These are phyloP conservation scores for Colletotrichum sp. DNA, from an alignment of 2,329 filamentous ascomycete genomes.

Conservation along the genomic window DNA sequence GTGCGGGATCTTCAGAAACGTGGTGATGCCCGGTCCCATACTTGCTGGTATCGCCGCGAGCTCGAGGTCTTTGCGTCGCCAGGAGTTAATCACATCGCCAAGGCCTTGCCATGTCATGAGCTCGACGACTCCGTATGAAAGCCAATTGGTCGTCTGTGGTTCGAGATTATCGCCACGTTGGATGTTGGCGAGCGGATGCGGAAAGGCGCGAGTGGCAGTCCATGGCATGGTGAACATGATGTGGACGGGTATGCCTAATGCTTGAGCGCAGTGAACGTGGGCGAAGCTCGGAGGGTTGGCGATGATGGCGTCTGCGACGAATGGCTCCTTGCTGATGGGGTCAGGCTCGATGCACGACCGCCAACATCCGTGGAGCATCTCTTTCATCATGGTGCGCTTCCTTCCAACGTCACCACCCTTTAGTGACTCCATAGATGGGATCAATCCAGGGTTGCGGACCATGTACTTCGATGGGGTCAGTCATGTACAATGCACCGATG, in stretches of 20 bases:
- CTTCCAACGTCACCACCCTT: constrained; percentile 29
- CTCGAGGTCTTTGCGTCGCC: constrained; percentile 70
- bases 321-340: constrained; percentile 32
- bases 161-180: constrained; percentile 50
- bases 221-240: constrained; percentile 72
- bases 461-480: constrained; percentile 26
- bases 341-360: constrained; percentile 31
- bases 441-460: constrained; percentile 34
- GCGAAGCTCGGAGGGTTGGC: constrained; percentile 55
- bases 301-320: constrained; percentile 55
- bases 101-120: constrained; percentile 78
- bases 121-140: constrained; percentile 75
- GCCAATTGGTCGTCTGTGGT: constrained; percentile 68
- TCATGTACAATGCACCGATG: too few species aligned
- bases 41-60: constrained; percentile 73
- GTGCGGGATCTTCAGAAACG: constrained; percentile 71
- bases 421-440: constrained; percentile 30
- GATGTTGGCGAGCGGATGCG: constrained; percentile 76
- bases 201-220: constrained; percentile 74
- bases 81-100: constrained; percentile 48
- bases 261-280: constrained; percentile 52
- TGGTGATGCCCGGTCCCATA: constrained; percentile 73
- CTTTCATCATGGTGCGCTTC: constrained; percentile 30
- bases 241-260: constrained; percentile 47
- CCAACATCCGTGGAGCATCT: constrained; percentile 36